Conservation (phyloP, 495 filamentous ascomycete genomes). For the Tuber borchii region DNA sequence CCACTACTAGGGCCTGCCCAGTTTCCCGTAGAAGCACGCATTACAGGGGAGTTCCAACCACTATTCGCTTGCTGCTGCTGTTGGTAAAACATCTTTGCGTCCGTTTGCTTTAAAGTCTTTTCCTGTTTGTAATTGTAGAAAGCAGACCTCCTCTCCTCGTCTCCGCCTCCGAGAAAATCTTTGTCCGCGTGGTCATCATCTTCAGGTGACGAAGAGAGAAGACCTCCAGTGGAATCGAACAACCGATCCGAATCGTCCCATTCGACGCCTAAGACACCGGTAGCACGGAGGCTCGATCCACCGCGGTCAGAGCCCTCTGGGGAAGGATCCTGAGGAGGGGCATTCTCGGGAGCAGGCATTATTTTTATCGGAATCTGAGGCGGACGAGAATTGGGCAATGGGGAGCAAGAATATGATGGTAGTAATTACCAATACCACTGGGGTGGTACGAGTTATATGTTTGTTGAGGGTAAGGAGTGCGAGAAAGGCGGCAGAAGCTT, state of each 20-base stretch:
- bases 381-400: background rate
- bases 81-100: conserved; percentile 93
- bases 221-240: conserved; percentile 15
- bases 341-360: conserved; percentile 28
- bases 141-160: conserved; percentile 38
- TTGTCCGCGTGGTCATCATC: conserved; percentile 32
- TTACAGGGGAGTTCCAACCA: conserved; percentile 49
- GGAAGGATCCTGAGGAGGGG: conserved; percentile 17
- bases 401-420: background rate
- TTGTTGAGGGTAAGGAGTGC: background rate
- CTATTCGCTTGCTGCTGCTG: conserved; percentile 61
- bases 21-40: conserved; percentile 50
- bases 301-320: conserved; percentile 22
- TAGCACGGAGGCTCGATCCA: conserved; percentile 7
- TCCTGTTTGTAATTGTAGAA: conserved; percentile 50
- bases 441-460: background rate
- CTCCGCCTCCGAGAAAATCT: conserved; percentile 27
- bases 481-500: background rate
- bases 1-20: conserved; percentile 22
- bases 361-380: background rate
- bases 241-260: conserved; percentile 19
- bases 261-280: conserved; percentile 17
- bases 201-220: conserved; percentile 26
- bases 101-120: conserved; percentile 80
- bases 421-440: background rate